Conservation (phyloP, 2,329 filamentous ascomycete species). For the Beauveria sp. region DNA sequence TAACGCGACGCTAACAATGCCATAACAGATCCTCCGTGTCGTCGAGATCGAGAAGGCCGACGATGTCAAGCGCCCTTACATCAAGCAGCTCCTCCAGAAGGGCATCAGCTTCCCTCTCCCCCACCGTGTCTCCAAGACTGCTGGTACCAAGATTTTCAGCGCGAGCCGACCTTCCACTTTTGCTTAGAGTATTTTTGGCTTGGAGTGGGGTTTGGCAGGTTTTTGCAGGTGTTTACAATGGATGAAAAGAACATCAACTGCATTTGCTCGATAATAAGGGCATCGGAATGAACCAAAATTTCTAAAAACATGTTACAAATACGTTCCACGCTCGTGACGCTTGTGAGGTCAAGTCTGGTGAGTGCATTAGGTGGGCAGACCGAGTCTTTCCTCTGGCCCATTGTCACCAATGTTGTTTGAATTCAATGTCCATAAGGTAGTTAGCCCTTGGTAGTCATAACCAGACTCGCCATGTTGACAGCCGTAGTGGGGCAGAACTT, state of each 20-base stretch:
- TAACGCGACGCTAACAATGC: background rate
- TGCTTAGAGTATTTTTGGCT: constrained; percentile 67
- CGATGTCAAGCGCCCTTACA: constrained; percentile 96
- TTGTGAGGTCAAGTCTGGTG: background rate
- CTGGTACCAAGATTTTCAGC: constrained; percentile 85
- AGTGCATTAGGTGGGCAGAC: background rate
- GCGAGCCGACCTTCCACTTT: constrained; percentile 93
- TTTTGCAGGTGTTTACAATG: constrained; percentile 54
- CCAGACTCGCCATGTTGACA: background rate
- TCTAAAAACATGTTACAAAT: background rate
- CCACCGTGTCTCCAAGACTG: constrained; percentile 82
- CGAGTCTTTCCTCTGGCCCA: too few relatives aligned
- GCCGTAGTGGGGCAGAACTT: constrained; percentile 4
- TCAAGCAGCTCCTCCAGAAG: constrained; percentile 97
- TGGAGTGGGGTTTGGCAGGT: constrained; percentile 43
- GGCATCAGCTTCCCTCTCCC: constrained; percentile 96
- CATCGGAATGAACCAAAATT: constrained; percentile 37
- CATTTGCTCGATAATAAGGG: constrained; percentile 46
- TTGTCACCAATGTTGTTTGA: background rate
- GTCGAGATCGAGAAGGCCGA: constrained; percentile 93
- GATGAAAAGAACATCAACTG: constrained; percentile 53
- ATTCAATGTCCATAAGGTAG: background rate
- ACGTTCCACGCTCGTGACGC: background rate
- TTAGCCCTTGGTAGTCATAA: background rate
- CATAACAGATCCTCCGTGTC: constrained; percentile 83